These are phyloP conservation scores for Epichloe scottii DNA, from an alignment of 2,329 filamentous ascomycete species.

Conservation along the genomic window DNA sequence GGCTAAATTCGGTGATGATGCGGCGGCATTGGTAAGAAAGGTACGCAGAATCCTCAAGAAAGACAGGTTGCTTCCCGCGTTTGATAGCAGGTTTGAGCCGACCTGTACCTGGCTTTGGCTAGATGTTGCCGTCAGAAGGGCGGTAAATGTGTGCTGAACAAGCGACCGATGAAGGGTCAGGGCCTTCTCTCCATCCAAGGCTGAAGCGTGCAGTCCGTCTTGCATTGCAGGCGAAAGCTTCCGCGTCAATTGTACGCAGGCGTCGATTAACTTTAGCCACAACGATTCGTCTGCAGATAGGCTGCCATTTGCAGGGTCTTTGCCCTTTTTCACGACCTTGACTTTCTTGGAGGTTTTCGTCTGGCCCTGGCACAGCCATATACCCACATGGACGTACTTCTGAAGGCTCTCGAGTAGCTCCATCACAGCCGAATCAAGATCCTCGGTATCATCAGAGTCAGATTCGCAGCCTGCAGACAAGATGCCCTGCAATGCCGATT, in stretches of 20 bases:
- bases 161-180: slow-evolving; percentile 58
- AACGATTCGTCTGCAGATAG: slow-evolving; percentile 42
- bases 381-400: slow-evolving; percentile 84
- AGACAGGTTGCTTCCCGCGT: slow-evolving; percentile 47
- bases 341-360: slow-evolving; percentile 45
- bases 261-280: slow-evolving; percentile 50
- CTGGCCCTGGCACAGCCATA: slow-evolving; percentile 88
- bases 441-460: slow-evolving; percentile 38
- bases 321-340: slow-evolving; percentile 37
- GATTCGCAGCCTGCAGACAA: slow-evolving; percentile 48
- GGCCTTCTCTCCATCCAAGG: slow-evolving; percentile 46
- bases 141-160: slow-evolving; percentile 84
- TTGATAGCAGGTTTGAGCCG: slow-evolving; percentile 23
- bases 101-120: slow-evolving; percentile 22
- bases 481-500: slow-evolving; percentile 64
- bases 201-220: slow-evolving; percentile 15
- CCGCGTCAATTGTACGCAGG: slow-evolving; percentile 50
- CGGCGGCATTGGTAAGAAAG: slow-evolving; percentile 73
- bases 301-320: slow-evolving; percentile 26
- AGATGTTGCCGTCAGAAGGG: slow-evolving; percentile 67
- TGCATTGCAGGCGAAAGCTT: slow-evolving; percentile 46
- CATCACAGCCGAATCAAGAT: slow-evolving; percentile 51
- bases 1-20: slow-evolving; percentile 71
- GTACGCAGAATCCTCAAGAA: slow-evolving; percentile 83
- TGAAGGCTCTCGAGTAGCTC: slow-evolving; percentile 67